Evolutionary conservation across 352 stramenopile species (phyloP).

Genomic region (Globisporangium irregulare): DNA sequence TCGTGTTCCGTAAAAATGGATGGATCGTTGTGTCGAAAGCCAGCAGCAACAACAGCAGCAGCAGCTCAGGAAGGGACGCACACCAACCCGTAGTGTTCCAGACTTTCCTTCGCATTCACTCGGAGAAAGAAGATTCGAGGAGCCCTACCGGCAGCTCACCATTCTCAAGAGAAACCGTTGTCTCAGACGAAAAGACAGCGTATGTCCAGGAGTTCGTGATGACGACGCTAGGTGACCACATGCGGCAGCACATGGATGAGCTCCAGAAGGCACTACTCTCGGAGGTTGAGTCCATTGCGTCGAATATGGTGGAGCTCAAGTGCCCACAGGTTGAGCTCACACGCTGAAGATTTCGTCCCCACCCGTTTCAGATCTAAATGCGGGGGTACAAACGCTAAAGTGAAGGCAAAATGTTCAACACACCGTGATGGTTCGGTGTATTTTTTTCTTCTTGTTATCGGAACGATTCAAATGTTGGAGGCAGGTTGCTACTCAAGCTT

Average conservation of each 20-base stretch:
- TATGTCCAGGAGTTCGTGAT: not conserved
- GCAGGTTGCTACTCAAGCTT: not conserved
- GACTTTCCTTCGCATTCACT: conserved; percentile 7
- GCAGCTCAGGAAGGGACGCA: too few species aligned
- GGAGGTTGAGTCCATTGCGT: not conserved
- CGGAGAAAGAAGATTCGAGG: not conserved
- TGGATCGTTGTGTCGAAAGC: conserved; percentile 4
- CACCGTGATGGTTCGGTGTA: too few species aligned
- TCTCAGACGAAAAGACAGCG: not conserved
- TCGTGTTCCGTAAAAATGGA: conserved; percentile 4
- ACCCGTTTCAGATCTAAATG: too few species aligned
- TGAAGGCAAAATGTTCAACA: too few species aligned
- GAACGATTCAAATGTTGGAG: not conserved
- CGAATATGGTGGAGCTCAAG: too few species aligned
- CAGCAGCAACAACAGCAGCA: not conserved
- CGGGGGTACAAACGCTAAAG: too few species aligned
- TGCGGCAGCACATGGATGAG: conserved; percentile 2
- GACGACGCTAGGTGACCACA: conserved; percentile 5
- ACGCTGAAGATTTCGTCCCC: too few species aligned
- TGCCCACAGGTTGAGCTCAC: too few species aligned
- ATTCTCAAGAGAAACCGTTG: too few species aligned
- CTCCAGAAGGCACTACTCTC: conserved; percentile 2
- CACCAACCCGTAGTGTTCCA: not conserved
- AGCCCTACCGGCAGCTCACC: not conserved
- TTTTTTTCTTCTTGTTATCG: not conserved